Conservation (phyloP, 306 rosid genomes). For the Astragalus membranaceus region DNA sequence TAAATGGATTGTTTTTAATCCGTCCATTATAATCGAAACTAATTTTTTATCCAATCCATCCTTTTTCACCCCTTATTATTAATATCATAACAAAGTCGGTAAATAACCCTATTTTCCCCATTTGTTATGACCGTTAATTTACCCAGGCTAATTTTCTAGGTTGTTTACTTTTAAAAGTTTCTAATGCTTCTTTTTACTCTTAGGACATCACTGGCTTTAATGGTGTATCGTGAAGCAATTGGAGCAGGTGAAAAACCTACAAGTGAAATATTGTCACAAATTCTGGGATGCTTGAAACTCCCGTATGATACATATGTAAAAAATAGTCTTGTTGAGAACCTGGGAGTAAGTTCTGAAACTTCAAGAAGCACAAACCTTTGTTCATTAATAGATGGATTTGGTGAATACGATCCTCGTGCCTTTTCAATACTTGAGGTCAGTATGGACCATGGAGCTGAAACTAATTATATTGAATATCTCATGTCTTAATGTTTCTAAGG, state of each 20-base stretch:
- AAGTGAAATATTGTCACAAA: slow-evolving; percentile 61
- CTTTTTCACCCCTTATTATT: not conserved
- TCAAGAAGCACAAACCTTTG: slow-evolving; percentile 55
- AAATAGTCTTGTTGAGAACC: slow-evolving; percentile 60
- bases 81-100: not conserved
- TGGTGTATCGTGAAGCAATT: slow-evolving; percentile 69
- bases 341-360: slow-evolving; percentile 48
- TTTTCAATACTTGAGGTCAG: slow-evolving; percentile 89
- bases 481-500: slow-evolving; percentile 1
- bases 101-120: not conserved
- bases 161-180: slow-evolving; percentile 21
- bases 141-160: slow-evolving; percentile 14
- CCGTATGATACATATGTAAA: slow-evolving; percentile 57
- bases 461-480: not conserved
- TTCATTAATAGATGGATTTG: slow-evolving; percentile 85
- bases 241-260: slow-evolving; percentile 67
- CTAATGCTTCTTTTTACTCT: slow-evolving; percentile 18
- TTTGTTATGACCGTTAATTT: slow-evolving; percentile 14
- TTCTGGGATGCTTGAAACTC: slow-evolving; percentile 84
- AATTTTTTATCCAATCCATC: too few relatives aligned
- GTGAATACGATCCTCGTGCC: slow-evolving; percentile 89
- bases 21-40: too few relatives aligned
- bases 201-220: slow-evolving; percentile 85
- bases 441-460: slow-evolving; percentile 31
- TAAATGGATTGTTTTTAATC: too few relatives aligned